These are phyloP conservation scores for Suhomyces coccinellae DNA, from an alignment of 1,139 yeast species.

Conservation along the genomic window DNA sequence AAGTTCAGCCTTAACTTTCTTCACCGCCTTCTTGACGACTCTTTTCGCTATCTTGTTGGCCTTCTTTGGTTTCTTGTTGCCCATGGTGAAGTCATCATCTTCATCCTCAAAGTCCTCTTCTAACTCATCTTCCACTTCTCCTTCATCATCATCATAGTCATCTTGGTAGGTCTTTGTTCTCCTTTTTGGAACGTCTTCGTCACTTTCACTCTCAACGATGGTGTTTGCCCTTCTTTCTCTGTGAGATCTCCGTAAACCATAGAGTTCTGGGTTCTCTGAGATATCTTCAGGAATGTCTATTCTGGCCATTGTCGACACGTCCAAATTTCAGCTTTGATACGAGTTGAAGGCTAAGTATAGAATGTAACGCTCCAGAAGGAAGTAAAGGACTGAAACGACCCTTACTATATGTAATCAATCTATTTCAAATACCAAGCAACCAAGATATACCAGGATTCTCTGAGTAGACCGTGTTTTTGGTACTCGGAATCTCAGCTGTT, in stretches of 20 bases:
- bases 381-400: neutral
- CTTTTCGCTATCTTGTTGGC: slow-evolving; percentile 4
- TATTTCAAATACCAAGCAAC: neutral
- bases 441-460: neutral
- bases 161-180: slow-evolving; percentile 23
- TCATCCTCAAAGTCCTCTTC: slow-evolving; percentile 34
- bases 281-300: slow-evolving; percentile 41
- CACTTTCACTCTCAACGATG: slow-evolving; percentile 44
- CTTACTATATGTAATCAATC: neutral
- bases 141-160: slow-evolving; percentile 28
- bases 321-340: neutral
- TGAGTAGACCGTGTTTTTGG: too few species aligned
- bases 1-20: slow-evolving; percentile 11
- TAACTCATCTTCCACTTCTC: slow-evolving; percentile 28
- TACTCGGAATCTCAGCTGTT: neutral
- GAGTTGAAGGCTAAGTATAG: neutral
- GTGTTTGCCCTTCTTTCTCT: slow-evolving; percentile 56
- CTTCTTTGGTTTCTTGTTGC: slow-evolving; percentile 18
- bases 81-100: slow-evolving; percentile 30
- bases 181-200: slow-evolving; percentile 24
- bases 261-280: slow-evolving; percentile 75
- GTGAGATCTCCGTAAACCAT: slow-evolving; percentile 86
- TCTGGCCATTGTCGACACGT: slow-evolving; percentile 19
- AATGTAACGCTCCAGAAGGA: neutral
- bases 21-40: slow-evolving; percentile 12